Conservation (phyloP, 169 alveolate genomes). For the Plasmodium berghei region DNA sequence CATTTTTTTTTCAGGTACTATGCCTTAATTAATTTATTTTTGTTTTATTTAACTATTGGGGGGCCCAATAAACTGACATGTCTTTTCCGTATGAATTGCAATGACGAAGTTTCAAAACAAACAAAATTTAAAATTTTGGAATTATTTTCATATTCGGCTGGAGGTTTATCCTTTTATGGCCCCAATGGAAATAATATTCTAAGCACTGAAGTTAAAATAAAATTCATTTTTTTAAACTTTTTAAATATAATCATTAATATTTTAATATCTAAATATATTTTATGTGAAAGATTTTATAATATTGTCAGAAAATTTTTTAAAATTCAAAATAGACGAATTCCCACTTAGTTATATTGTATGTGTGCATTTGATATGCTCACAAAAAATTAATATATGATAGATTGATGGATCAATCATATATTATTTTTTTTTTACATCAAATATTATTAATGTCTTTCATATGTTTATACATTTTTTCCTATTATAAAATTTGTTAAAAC, state of each 20-base stretch:
- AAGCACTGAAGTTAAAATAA: conserved; percentile 80
- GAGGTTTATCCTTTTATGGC: conserved; percentile 90
- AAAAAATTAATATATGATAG: too few relatives aligned
- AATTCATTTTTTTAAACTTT: conserved; percentile 18
- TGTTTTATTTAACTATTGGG: conserved; percentile 83
- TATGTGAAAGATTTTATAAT: conserved; percentile 44
- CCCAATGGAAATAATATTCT: conserved; percentile 88
- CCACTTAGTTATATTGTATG: conserved; percentile 3
- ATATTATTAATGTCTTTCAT: too few relatives aligned
- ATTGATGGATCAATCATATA: too few relatives aligned
- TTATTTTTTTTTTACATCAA: too few relatives aligned
- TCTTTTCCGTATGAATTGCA: conserved; percentile 91
- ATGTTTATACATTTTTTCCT: too few relatives aligned
- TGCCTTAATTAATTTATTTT: conserved; percentile 77
- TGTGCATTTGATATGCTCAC: too few relatives aligned
- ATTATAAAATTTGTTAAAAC: too few relatives aligned
- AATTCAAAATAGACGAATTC: conserved; percentile 45
- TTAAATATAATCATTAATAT: conserved; percentile 37
- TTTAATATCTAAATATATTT: conserved; percentile 68
- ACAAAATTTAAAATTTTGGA: conserved; percentile 86
- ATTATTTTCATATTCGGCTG: conserved; percentile 85
- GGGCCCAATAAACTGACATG: conserved; percentile 90
- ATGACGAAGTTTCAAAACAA: conserved; percentile 85
- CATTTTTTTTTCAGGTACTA: conserved; percentile 78
- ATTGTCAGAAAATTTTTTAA: conserved; percentile 56